Conservation (phyloP, 2,329 filamentous ascomycete species). For the Chalaropsis ovoidea region DNA sequence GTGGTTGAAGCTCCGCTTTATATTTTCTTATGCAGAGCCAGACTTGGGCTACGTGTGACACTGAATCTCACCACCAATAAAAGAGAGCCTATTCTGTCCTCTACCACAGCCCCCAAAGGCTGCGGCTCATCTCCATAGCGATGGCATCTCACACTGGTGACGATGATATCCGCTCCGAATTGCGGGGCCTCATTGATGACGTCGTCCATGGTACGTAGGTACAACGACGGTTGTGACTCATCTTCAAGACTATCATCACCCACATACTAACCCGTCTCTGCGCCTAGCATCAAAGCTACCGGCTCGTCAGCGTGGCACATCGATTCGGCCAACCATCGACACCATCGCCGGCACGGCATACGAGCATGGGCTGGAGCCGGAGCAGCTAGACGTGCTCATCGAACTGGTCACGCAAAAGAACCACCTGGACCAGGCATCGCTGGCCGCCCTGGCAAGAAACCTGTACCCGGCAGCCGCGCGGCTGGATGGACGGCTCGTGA, state of each 20-base stretch:
- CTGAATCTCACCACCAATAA: neutral
- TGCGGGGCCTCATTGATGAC: slow-evolving; percentile 34
- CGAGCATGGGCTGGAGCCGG: slow-evolving; percentile 54
- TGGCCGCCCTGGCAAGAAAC: slow-evolving; percentile 58
- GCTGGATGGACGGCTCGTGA: slow-evolving; percentile 40
- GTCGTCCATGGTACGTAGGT: slow-evolving; percentile 30
- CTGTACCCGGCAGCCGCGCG: slow-evolving; percentile 53
- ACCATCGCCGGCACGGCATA: slow-evolving; percentile 53
- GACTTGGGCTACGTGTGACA: neutral
- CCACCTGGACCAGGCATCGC: slow-evolving; percentile 65
- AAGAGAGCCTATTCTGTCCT: neutral
- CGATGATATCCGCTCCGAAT: slow-evolving; percentile 30
- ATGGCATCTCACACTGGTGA: slow-evolving; percentile 27
- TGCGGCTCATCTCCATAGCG: neutral
- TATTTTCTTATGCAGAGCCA: neutral
- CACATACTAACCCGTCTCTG: slow-evolving; percentile 6
- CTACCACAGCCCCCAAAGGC: neutral
- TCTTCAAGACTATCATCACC: slow-evolving; percentile 6
- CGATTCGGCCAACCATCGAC: slow-evolving; percentile 55
- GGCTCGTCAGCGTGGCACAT: slow-evolving; percentile 54
- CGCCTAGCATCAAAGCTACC: slow-evolving; percentile 47
- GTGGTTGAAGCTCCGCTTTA: neutral
- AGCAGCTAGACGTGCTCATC: slow-evolving; percentile 52
- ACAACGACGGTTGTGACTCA: neutral
- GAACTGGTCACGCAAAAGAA: slow-evolving; percentile 56